Evolutionary conservation across 78 protist genomes (phyloP).

Genomic region (Mastigamoeba balamuthi): DNA sequence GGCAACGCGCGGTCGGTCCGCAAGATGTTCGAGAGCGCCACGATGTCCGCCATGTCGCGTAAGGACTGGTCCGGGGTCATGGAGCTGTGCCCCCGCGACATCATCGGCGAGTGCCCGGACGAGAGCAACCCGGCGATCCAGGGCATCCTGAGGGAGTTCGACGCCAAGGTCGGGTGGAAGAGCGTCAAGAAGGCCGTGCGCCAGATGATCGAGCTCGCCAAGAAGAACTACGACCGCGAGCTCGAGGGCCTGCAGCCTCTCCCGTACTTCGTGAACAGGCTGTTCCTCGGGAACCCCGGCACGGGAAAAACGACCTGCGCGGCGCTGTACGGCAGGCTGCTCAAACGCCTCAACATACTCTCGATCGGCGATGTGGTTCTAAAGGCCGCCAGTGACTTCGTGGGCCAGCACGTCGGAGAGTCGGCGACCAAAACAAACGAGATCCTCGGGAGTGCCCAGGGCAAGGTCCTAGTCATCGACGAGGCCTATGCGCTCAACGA

Average conservation of each 20-base stretch:
- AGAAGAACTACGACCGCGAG: conserved; percentile 6
- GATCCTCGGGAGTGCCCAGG: conserved; percentile 23
- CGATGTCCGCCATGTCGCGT: too few relatives aligned
- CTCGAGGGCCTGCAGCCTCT: background rate
- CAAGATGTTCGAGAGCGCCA: background rate
- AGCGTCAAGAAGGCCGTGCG: conserved; percentile 10
- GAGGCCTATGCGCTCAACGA: too few relatives aligned
- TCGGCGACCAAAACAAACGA: background rate
- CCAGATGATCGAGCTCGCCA: background rate
- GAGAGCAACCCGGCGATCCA: background rate
- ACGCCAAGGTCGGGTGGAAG: conserved; percentile 1
- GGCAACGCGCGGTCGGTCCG: conserved; percentile 20
- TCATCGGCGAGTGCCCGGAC: too few relatives aligned
- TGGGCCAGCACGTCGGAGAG: too few relatives aligned
- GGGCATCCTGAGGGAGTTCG: background rate
- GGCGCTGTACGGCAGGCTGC: background rate
- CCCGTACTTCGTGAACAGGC: background rate
- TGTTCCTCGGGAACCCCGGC: too few relatives aligned
- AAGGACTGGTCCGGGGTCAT: too few relatives aligned
- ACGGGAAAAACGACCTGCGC: too few relatives aligned
- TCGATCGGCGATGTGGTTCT: too few relatives aligned
- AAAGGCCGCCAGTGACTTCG: too few relatives aligned
- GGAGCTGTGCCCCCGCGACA: too few relatives aligned
- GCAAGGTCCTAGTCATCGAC: too few relatives aligned
- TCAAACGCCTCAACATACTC: too few relatives aligned